Percentiles rank a stretch among this genome's conserved stretches.
Evolutionary conservation across 768 basidiomycete species (phyloP).

Genomic region (Boletellus sp.): DNA sequence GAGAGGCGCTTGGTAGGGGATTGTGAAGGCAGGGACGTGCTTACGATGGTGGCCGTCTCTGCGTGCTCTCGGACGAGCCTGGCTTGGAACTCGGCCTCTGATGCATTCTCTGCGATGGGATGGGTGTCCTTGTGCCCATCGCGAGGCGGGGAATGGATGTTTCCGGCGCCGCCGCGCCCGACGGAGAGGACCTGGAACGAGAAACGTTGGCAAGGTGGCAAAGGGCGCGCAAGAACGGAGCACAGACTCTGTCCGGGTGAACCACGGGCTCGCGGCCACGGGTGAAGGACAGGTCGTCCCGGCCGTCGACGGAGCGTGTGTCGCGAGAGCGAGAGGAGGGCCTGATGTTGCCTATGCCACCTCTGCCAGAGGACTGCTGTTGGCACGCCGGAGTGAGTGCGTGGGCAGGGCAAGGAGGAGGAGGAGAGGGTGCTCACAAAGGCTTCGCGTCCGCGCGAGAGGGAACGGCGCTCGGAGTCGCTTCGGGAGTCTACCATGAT

Average conservation of each 20-base stretch:
- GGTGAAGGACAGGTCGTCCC: slow-evolving; percentile 50
- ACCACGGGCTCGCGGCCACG: slow-evolving; percentile 58
- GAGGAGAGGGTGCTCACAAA: slow-evolving; percentile 41
- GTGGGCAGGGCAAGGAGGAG: neutral
- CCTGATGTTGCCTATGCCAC: slow-evolving; percentile 67
- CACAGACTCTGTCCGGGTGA: slow-evolving; percentile 37
- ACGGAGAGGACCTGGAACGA: slow-evolving; percentile 38
- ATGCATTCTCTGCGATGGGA: slow-evolving; percentile 25
- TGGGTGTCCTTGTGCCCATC: slow-evolving; percentile 50
- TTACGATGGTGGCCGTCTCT: slow-evolving; percentile 33
- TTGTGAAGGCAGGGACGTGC: slow-evolving; percentile 15
- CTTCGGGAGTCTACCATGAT: slow-evolving; percentile 24
- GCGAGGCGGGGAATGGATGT: slow-evolving; percentile 60
- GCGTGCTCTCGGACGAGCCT: slow-evolving; percentile 24
- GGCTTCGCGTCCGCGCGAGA: slow-evolving; percentile 57
- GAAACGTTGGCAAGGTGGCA: neutral
- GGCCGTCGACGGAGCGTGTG: slow-evolving; percentile 37
- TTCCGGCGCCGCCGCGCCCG: slow-evolving; percentile 82
- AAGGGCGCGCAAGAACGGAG: neutral
- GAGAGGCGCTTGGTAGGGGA: too few species aligned
- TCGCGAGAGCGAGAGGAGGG: slow-evolving; percentile 45
- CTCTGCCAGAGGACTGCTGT: slow-evolving; percentile 60
- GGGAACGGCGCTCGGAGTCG: slow-evolving; percentile 39
- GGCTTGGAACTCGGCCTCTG: slow-evolving; percentile 24
- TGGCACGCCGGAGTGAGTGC: too few species aligned